Evolutionary conservation across 177 flowering plant species (phyloP).

Genomic region (Telopea speciosissima): DNA sequence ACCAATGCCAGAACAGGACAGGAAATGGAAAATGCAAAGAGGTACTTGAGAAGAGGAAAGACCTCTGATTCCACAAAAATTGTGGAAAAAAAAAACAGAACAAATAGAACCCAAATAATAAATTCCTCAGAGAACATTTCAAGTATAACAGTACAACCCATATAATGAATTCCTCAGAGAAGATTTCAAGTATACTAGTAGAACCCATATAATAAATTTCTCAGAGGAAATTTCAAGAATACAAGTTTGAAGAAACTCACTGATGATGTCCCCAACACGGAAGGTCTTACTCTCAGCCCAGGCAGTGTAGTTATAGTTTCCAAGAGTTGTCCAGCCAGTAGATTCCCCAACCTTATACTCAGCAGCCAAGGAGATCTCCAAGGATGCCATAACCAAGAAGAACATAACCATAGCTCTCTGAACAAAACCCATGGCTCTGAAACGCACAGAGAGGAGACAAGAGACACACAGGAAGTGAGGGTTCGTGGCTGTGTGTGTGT

Average conservation of each 20-base stretch:
- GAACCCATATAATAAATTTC: too few relatives aligned
- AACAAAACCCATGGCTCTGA: neutral
- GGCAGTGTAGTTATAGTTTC: constrained; percentile 22
- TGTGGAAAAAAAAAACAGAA: neutral
- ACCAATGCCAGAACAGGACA: neutral
- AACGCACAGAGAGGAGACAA: neutral
- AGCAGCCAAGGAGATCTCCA: constrained; percentile 9
- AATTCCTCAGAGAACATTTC: neutral
- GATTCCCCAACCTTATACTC: constrained; percentile 34
- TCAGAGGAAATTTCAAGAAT: too few relatives aligned
- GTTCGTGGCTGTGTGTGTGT: neutral
- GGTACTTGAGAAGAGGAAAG: too few relatives aligned
- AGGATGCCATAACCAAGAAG: neutral
- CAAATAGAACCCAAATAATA: neutral
- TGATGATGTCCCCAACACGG: constrained; percentile 22
- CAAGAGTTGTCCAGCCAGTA: constrained; percentile 32
- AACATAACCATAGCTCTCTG: neutral
- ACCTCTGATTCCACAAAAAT: neutral
- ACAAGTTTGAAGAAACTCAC: constrained; percentile 13
- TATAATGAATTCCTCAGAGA: too few relatives aligned
- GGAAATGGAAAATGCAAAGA: too few relatives aligned
- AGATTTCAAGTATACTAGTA: too few relatives aligned
- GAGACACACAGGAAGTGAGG: neutral
- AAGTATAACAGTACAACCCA: too few relatives aligned
- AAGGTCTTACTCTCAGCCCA: constrained; percentile 12